phyloP scores from a whole-genome alignment of 768 basidiomycete species.

The Agrocybe pediades region DNA sequence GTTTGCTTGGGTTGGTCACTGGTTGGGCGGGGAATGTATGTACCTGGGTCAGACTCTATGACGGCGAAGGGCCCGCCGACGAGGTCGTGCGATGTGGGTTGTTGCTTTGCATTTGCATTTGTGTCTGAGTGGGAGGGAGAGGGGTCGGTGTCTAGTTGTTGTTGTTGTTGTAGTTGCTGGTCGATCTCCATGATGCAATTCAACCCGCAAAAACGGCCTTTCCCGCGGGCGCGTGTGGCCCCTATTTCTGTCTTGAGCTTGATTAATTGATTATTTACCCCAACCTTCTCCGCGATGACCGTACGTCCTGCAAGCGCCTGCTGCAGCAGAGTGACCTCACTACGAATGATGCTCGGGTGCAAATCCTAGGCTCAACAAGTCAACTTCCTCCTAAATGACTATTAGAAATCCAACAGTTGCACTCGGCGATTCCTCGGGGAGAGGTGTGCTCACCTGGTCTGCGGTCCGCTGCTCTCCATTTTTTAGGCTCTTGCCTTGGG shows the following conservation, averaged over 20 bases:
- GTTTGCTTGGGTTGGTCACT: constrained; percentile 1
- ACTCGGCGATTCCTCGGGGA: constrained; percentile 4
- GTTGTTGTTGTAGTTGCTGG: constrained; percentile 9
- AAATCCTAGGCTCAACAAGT: too few species aligned
- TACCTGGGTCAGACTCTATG: constrained; percentile 57
- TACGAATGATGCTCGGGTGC: too few species aligned
- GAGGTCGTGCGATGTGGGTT: constrained; percentile 39
- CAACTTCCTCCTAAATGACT: background rate
- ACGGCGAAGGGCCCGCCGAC: constrained; percentile 67
- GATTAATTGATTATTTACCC: too few species aligned
- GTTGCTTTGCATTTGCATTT: background rate
- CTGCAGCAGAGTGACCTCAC: too few species aligned
- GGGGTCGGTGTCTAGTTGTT: too few species aligned
- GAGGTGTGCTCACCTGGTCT: background rate
- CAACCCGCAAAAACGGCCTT: constrained; percentile 1
- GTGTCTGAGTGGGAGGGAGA: too few species aligned
- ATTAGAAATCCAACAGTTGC: too few species aligned
- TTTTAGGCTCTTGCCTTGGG: constrained; percentile 7
- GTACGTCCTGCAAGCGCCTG: too few species aligned
- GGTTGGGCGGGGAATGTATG: constrained; percentile 7
- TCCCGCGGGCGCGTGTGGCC: background rate
- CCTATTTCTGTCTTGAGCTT: too few species aligned
- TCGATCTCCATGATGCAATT: constrained; percentile 11
- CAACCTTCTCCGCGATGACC: too few species aligned
- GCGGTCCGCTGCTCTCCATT: constrained; percentile 1